Evolutionary conservation across 306 rosid species (phyloP), one percentile per base, ranked within the genome.

Genomic region (Morella rubra): DNA sequence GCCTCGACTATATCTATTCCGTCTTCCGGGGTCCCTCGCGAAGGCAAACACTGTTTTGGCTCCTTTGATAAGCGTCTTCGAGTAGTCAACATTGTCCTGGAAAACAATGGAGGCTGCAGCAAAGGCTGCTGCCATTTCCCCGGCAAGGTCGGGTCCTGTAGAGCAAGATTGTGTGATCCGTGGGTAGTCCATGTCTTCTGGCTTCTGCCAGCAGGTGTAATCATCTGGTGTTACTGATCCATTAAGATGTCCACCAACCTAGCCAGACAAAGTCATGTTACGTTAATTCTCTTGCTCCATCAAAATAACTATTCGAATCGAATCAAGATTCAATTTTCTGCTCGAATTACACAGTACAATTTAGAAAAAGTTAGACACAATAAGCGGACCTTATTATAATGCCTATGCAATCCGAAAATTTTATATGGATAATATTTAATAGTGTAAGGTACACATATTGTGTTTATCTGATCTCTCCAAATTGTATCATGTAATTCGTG

Each of bases 31-130:
- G 58, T 90, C 92, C 71, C 95, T 70, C 0, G 90, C 89, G 45
- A 90, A 90, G 7, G 73, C 78, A 44, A 71, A 90, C 7, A 86
- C 70, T 0, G 91, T 86, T 50, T 86, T 44, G 0, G 95, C 95
- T 5, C 85, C 90, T 42, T 77, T 81, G 9, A 73, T 22, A 4
- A 90, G 90, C 54, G 73, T 88, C 0, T 49, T 44, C 3, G 92
- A 90, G 68, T 90, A 90, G 52, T 74, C 8, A 0, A 0, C 11
- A 27, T 90, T 47, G 71, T 90, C 92, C 22, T 61, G 86, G 78
- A 90, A 90, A 20, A 90, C 90, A 53, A 90, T 88, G 0, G 92
- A 88, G 5, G 92, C 95, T 2, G 95, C 87, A 1, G 95, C 89
- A 44, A 90, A 81, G 27, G 95, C 95, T 14, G 95, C 92, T 18